These are phyloP conservation scores for Pseudogymnoascus sp. DNA, from an alignment of 2,329 filamentous ascomycete genomes.

Conservation along the genomic window DNA sequence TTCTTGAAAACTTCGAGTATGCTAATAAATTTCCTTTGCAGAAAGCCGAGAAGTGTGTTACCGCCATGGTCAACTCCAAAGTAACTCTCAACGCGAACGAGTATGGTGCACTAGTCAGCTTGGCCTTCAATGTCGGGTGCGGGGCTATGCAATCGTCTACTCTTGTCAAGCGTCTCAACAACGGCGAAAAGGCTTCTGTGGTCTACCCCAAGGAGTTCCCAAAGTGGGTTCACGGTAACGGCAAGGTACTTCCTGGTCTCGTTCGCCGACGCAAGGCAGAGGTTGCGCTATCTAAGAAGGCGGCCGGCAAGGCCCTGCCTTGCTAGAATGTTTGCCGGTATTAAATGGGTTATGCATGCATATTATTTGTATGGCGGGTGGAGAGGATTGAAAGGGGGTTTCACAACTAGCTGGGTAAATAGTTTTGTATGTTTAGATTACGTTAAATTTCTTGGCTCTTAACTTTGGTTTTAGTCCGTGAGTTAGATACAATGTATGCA, in stretches of 20 bases:
- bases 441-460: not conserved
- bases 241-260: constrained; percentile 33
- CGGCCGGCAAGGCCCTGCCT: not conserved
- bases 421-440: not conserved
- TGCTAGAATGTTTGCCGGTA: not conserved
- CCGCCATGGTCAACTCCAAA: constrained; percentile 26
- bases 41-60: constrained; percentile 33
- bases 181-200: constrained; percentile 32
- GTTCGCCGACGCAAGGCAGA: constrained; percentile 36
- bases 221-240: constrained; percentile 38
- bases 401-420: not conserved
- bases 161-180: constrained; percentile 36
- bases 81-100: constrained; percentile 41
- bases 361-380: not conserved
- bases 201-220: constrained; percentile 39
- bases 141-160: constrained; percentile 33
- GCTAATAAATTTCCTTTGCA: constrained; percentile 9
- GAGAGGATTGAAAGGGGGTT: not conserved
- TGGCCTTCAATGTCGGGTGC: constrained; percentile 43
- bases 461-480: not conserved
- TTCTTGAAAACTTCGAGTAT: not conserved
- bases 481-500: not conserved
- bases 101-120: constrained; percentile 43
- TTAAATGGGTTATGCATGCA: not conserved
- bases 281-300: constrained; percentile 32